These are phyloP conservation scores for Oryza glaberrima DNA, from an alignment of 176 grass and related monocot genomes.

Conservation along the genomic window DNA sequence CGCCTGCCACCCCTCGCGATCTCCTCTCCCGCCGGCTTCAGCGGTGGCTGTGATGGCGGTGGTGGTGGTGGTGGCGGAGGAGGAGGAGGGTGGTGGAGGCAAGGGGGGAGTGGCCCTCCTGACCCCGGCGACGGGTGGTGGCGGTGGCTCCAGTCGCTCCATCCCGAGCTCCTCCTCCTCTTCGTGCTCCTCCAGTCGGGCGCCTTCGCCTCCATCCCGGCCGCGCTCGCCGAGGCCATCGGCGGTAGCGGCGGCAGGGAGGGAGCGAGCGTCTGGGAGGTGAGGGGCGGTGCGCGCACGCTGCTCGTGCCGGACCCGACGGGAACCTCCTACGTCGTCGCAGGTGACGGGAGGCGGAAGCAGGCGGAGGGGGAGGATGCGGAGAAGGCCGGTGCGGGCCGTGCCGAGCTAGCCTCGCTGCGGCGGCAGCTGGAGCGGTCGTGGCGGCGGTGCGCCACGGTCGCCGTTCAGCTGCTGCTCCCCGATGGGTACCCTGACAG, in stretches of 20 bases:
- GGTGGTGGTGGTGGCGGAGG: constrained; percentile 21
- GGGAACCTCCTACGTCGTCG: constrained; percentile 39
- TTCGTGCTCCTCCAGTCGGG: constrained; percentile 47
- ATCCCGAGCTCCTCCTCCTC: constrained; percentile 42
- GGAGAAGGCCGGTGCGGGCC: not conserved
- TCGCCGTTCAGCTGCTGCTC: constrained; percentile 52
- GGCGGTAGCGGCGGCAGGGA: not conserved
- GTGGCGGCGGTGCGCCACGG: constrained; percentile 36
- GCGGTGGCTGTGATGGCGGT: constrained; percentile 14
- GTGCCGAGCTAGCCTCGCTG: not conserved
- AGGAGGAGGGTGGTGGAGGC: constrained; percentile 33
- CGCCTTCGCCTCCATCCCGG: constrained; percentile 42
- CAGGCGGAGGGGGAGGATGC: not conserved
- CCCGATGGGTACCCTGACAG: constrained; percentile 84
- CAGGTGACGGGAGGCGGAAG: constrained; percentile 18
- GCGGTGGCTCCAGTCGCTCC: constrained; percentile 43
- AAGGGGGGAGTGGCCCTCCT: constrained; percentile 32
- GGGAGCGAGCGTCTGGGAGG: constrained; percentile 57
- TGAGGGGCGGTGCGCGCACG: constrained; percentile 55
- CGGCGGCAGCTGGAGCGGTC: constrained; percentile 42
- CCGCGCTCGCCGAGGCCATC: constrained; percentile 46
- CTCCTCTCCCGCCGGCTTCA: constrained; percentile 31
- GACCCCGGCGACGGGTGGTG: constrained; percentile 22
- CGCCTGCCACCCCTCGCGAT: constrained; percentile 1
- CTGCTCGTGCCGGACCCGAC: constrained; percentile 46